Evolutionary conservation across 176 grass and related monocot species (phyloP).

Genomic region (Musa beccarii): DNA sequence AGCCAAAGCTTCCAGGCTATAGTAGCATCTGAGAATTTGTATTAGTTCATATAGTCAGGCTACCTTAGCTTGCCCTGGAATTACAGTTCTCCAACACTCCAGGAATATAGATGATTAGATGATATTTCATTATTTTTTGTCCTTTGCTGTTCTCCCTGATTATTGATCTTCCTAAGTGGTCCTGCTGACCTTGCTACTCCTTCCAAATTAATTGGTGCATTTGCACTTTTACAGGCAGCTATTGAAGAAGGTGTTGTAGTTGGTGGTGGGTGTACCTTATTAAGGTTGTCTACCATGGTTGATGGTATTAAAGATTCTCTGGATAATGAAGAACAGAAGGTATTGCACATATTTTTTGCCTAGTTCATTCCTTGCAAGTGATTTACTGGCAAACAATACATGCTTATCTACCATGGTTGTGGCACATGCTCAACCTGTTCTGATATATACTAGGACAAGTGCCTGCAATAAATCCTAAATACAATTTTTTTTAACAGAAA

Average conservation of each 20-base stretch:
- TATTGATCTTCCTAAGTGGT: too few species aligned
- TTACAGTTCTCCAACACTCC: too few species aligned
- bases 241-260: conserved; percentile 96
- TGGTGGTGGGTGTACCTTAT: conserved; percentile 69
- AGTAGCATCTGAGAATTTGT: too few species aligned
- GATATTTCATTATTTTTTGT: too few species aligned
- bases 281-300: conserved; percentile 78
- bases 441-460: background rate
- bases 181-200: conserved; percentile 5
- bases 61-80: too few species aligned
- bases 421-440: background rate
- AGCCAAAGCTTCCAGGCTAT: too few species aligned
- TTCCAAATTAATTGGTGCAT: conserved; percentile 15
- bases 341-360: conserved; percentile 9
- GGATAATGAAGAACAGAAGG: conserved; percentile 81
- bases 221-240: conserved; percentile 53
- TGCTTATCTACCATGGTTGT: background rate
- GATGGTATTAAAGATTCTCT: conserved; percentile 65
- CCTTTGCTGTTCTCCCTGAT: too few species aligned
- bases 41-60: too few species aligned
- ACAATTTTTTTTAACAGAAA: background rate
- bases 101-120: too few species aligned
- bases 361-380: background rate
- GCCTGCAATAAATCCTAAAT: background rate
- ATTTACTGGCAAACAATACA: too few species aligned